Conservation (phyloP, 2,329 filamentous ascomycete genomes). For the Chrysoporthe austroafricana region DNA sequence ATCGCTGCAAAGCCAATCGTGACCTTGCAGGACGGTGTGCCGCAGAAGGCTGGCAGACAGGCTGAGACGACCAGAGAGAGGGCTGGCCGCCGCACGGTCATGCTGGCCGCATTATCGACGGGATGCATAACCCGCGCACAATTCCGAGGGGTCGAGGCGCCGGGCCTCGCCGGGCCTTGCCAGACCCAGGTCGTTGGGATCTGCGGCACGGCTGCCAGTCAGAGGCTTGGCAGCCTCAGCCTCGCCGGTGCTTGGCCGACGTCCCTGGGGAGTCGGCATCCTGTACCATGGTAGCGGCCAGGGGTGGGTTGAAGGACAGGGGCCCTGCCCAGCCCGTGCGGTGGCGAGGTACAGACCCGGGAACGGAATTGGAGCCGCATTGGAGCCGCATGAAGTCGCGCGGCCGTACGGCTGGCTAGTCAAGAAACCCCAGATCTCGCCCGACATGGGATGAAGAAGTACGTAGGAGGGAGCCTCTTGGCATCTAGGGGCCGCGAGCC, state of each 20-base stretch:
- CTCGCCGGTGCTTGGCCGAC: neutral
- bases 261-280: neutral
- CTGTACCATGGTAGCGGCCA: neutral
- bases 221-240: neutral
- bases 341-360: neutral
- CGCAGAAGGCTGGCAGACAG: neutral
- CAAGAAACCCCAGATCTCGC: neutral
- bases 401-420: neutral
- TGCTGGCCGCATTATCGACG: neutral
- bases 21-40: neutral
- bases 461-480: neutral
- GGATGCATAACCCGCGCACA: neutral
- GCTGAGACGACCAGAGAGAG: neutral
- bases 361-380: neutral
- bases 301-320: neutral
- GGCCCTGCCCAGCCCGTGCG: neutral
- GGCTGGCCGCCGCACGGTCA: neutral
- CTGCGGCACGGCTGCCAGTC: neutral
- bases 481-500: neutral
- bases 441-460: constrained; percentile 19
- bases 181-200: neutral
- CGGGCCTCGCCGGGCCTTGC: neutral
- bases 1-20: constrained; percentile 1
- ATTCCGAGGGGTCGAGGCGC: neutral
- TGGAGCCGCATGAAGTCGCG: constrained; percentile 9